Evolutionary conservation across 2,329 filamentous ascomycete species (phyloP), one percentile per base, ranked within the genome.

Genomic region (Phialophora tarda): DNA sequence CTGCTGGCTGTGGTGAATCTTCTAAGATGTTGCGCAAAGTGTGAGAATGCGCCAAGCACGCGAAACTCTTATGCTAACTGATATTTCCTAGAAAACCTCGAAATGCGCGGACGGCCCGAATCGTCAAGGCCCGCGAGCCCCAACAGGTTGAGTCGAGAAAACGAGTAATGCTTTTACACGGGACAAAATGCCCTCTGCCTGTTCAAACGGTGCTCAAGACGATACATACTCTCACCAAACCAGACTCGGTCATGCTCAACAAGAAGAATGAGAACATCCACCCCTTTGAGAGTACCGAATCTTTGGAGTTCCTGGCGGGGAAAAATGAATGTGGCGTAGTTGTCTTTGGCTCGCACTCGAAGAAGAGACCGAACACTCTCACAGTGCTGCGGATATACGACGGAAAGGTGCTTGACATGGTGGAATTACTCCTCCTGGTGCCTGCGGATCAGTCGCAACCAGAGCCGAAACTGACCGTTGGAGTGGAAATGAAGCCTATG

Each of bases 251-350:
- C 79, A 93, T 93, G 73, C 97, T 99, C 82, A 91, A 88, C 80
- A 99, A 98, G 86, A 98, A 98, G 84, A 99, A 99, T 80, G 85
- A 88, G 68, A 81, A 81, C 73, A 90, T 97, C 74, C 93, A 95
- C 79, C 95, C 95, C 1, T 99, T 99, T 79, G 94, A 97, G 79
- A 93, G 96, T 77, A 82, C 91, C 70, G 84, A 89, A 30, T 94
- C 91, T 61, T 86, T 98, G 72, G 92, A 97, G 80, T 99, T 99
- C 83, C 93, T 99, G 83, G 90, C 90, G 69, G 89, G 93, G 77
- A 99, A 98, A 83, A 99, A 99, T 81, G 95, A 99, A 78, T 89
- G 91, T 75, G 91, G 89, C 54, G 83, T 97, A 56, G 85, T 97
- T 71, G 85, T 95, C 71, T 96, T 96, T 74, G 93, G 89, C 60